Base-by-base conservation (phyloP, 116 monocot genomes). In the Zostera marina region DNA sequence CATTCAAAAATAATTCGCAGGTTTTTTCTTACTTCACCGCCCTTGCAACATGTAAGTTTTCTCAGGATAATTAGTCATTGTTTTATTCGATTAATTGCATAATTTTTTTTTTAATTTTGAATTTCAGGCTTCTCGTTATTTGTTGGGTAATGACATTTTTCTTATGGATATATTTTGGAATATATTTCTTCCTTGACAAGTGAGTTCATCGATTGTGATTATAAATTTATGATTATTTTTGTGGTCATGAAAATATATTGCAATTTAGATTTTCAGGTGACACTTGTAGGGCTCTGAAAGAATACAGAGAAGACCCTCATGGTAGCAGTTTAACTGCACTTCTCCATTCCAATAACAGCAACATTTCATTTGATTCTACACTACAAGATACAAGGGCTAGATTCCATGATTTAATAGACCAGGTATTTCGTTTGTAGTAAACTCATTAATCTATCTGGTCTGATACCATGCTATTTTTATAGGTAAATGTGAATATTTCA, bases 401-500 rank as follows among this genome's bases (percentile, higher is more conserved):
- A 44, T 74, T 98, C 20, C 54, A 82, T 52, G 60, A 76, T 43
- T 38, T 83, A 59, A 75, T 90, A 47, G 54, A 83, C 22, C 62
- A 90, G 89, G 93, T 56, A 56, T 23, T 13, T 9, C 12, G 38
- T 56, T 55, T 24, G 25, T 1, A 21, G 54, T 24, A 54, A 13
- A 8, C 22, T 10, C 1, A 40, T 43, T 13, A 12, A 19, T 49
- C 26, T 10, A 24, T n/a, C 13, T 60, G 42, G 23, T 13, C 13
- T 51, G 13, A 61, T 52, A n/a, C 11, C n/a, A 1, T 14, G 15
- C 21, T 55, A 6, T 16, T 10, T 13, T 32, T n/a, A 32, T 71
- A 93, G 94, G 85, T 83, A 43, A 98, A 98, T 71, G 62, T 72
- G 47, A 83, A 83, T 39, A 86, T 98, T 41, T 83, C 82, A 53